These are phyloP conservation scores for Adansonia madagascariensis DNA, from an alignment of 441 rosid genomes.

Conservation along the genomic window DNA sequence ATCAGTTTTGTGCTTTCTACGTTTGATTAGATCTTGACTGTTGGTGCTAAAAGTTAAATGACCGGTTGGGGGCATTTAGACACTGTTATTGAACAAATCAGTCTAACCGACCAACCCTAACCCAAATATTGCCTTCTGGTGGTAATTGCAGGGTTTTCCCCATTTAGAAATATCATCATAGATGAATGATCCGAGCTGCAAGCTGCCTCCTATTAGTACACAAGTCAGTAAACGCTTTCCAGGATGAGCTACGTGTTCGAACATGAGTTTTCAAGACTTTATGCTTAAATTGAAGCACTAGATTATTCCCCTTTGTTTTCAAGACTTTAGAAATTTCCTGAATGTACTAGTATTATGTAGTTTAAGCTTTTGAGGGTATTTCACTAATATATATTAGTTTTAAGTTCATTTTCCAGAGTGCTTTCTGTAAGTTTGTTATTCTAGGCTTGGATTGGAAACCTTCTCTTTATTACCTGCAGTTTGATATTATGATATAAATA, in stretches of 20 bases:
- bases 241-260: neutral
- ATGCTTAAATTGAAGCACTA: neutral
- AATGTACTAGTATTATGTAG: neutral
- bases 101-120: neutral
- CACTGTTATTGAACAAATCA: neutral
- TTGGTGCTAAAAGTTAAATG: neutral
- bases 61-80: neutral
- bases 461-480: neutral
- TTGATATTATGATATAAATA: neutral
- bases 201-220: neutral
- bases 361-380: neutral
- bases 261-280: neutral
- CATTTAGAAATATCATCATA: neutral
- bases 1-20: neutral
- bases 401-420: neutral
- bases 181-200: neutral
- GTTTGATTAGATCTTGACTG: neutral
- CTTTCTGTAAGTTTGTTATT: constrained; percentile 4
- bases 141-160: neutral
- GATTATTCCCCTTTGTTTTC: neutral
- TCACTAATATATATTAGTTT: neutral
- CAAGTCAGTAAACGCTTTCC: neutral
- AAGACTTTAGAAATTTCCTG: neutral
- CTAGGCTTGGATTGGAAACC: neutral
- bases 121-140: neutral